Evolutionary conservation across 2,329 filamentous ascomycete genomes (phyloP).

Genomic region (Pyrenochaeta sp.): DNA sequence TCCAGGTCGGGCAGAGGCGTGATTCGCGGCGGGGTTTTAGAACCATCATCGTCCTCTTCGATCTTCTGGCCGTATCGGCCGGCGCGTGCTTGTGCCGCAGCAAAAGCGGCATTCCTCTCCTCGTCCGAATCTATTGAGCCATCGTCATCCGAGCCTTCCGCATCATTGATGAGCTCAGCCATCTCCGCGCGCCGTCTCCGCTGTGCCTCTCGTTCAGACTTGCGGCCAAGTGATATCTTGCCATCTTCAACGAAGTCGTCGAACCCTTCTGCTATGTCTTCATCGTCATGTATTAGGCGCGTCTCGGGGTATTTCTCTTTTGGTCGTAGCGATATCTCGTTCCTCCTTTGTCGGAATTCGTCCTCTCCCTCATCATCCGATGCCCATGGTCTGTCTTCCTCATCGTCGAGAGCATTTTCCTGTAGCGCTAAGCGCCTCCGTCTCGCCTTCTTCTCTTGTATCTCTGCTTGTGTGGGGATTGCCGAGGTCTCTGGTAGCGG

Average conservation of each 20-base stretch:
- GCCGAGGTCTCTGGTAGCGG: constrained; percentile 45
- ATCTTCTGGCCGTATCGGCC: constrained; percentile 76
- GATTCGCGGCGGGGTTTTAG: constrained; percentile 75
- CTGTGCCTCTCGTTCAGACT: constrained; percentile 76
- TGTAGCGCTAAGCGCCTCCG: constrained; percentile 81
- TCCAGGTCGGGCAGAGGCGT: constrained; percentile 78
- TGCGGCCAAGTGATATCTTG: constrained; percentile 77
- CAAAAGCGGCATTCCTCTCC: constrained; percentile 79
- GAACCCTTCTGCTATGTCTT: constrained; percentile 92
- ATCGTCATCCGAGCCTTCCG: constrained; percentile 77
- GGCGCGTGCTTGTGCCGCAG: constrained; percentile 82
- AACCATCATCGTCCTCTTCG: constrained; percentile 51
- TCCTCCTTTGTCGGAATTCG: constrained; percentile 48
- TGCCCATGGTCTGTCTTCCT: constrained; percentile 53
- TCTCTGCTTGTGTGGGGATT: constrained; percentile 85
- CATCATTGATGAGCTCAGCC: constrained; percentile 81
- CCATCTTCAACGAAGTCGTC: constrained; percentile 91
- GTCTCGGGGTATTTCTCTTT: constrained; percentile 73
- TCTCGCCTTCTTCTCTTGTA: constrained; percentile 88
- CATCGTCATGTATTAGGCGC: constrained; percentile 82
- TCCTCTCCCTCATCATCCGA: constrained; percentile 51
- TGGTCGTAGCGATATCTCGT: constrained; percentile 59
- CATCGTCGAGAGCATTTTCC: constrained; percentile 65
- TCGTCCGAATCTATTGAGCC: constrained; percentile 71
- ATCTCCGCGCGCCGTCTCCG: constrained; percentile 77